Percentiles rank a stretch among this genome's conserved stretches.
These are phyloP conservation scores for Terana coerulea DNA, from an alignment of 768 basidiomycete species.

Conservation along the genomic window DNA sequence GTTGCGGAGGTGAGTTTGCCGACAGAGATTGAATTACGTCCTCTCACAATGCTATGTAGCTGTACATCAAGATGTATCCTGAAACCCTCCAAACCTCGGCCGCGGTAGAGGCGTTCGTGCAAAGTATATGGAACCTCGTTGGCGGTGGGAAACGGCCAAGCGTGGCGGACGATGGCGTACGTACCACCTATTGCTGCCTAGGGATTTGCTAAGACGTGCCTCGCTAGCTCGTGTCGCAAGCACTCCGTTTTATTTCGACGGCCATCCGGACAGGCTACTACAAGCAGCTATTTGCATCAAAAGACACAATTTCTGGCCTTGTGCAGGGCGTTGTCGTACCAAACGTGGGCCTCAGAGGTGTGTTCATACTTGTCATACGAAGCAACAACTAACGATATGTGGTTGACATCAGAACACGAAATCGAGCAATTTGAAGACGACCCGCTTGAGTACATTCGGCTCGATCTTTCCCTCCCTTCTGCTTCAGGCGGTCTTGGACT, in stretches of 20 bases:
- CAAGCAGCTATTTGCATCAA: constrained; percentile 72
- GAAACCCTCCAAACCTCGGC: constrained; percentile 65
- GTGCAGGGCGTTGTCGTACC: constrained; percentile 90
- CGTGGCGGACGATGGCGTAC: constrained; percentile 70
- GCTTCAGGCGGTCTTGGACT: constrained; percentile 36
- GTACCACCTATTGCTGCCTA: constrained; percentile 26
- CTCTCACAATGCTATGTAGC: constrained; percentile 30
- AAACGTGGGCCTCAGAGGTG: constrained; percentile 78
- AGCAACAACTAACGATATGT: no score
- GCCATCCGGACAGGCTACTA: constrained; percentile 88
- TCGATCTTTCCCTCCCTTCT: constrained; percentile 69
- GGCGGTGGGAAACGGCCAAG: constrained; percentile 67
- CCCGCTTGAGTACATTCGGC: constrained; percentile 89
- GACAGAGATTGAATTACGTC: neutral
- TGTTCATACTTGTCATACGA: constrained; percentile 14
- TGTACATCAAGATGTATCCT: constrained; percentile 80
- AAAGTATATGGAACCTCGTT: constrained; percentile 87
- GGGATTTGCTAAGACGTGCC: no score
- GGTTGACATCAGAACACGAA: constrained; percentile 57
- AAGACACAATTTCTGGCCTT: constrained; percentile 77
- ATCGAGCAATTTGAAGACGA: constrained; percentile 97
- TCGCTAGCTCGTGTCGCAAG: constrained; percentile 89
- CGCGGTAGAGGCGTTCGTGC: constrained; percentile 72
- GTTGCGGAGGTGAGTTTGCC: constrained; percentile 67
- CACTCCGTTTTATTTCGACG: constrained; percentile 86